Conservation (phyloP, 768 basidiomycete genomes). For the Floccularia luteovirens region DNA sequence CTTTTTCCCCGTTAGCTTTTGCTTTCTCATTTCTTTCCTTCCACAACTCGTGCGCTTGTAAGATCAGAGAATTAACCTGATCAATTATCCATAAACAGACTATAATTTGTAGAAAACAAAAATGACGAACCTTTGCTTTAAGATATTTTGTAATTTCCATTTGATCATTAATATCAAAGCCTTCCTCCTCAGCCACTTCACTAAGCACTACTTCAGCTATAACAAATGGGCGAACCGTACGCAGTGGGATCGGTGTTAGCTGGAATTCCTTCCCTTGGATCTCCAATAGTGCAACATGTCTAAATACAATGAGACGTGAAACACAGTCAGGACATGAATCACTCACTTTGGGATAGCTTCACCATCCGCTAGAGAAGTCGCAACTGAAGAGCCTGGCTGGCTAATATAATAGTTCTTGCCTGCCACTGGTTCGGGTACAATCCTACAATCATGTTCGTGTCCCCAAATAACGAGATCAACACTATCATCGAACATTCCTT, state of each 20-base stretch:
- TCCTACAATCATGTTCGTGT: conserved; percentile 97
- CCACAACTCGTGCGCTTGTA: conserved; percentile 71
- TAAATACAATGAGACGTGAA: conserved; percentile 19
- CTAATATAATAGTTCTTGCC: conserved; percentile 88
- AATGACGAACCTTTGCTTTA: conserved; percentile 46
- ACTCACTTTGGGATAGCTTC: conserved; percentile 86
- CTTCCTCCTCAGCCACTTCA: conserved; percentile 75
- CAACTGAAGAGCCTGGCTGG: conserved; percentile 93
- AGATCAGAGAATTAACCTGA: conserved; percentile 75
- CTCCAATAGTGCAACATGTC: conserved; percentile 86
- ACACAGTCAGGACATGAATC: neutral
- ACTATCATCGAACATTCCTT: conserved; percentile 95
- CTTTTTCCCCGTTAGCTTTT: conserved; percentile 51
- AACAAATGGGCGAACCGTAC: conserved; percentile 92
- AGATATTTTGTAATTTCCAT: conserved; percentile 80
- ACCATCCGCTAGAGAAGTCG: conserved; percentile 90
- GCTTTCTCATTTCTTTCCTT: conserved; percentile 65
- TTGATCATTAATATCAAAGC: conserved; percentile 71
- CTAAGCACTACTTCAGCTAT: conserved; percentile 71
- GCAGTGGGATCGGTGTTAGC: conserved; percentile 77
- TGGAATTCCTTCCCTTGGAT: conserved; percentile 87
- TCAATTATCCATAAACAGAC: neutral
- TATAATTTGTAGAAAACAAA: neutral
- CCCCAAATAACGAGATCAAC: conserved; percentile 96
- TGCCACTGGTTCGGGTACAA: conserved; percentile 83